phyloP scores from a whole-genome alignment of 2,329 filamentous ascomycete genomes.

The Ascocoryne sarcoides region DNA sequence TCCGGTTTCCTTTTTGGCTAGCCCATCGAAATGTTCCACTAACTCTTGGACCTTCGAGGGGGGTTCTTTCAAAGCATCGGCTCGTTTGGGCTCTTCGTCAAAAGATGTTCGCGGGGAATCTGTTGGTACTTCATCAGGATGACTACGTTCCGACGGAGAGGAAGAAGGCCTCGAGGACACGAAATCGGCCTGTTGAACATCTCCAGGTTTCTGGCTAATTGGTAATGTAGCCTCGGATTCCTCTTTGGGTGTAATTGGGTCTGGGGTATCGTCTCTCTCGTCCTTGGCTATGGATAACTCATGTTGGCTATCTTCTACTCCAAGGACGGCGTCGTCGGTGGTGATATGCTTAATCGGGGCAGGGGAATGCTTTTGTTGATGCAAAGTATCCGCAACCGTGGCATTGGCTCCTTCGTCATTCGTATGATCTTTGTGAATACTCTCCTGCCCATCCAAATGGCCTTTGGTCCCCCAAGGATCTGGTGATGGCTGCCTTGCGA shows the following conservation, averaged over 20 bases:
- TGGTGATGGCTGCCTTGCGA: slow-evolving; percentile 19
- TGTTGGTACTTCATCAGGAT: slow-evolving; percentile 17
- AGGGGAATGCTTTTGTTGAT: neutral
- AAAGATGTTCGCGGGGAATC: slow-evolving; percentile 28
- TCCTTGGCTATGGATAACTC: neutral
- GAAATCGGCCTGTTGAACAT: slow-evolving; percentile 10
- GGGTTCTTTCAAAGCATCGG: slow-evolving; percentile 9
- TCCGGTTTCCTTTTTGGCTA: slow-evolving; percentile 11
- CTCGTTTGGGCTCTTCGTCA: slow-evolving; percentile 24
- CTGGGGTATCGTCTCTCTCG: neutral
- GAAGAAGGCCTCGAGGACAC: slow-evolving; percentile 22
- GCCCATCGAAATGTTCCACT: slow-evolving; percentile 23
- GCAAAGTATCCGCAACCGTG: too few relatives aligned
- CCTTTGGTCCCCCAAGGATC: slow-evolving; percentile 29
- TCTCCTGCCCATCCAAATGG: too few relatives aligned
- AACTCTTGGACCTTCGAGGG: slow-evolving; percentile 23
- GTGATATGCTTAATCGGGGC: neutral
- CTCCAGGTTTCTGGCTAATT: neutral
- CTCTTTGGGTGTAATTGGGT: neutral
- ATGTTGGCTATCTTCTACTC: too few relatives aligned
- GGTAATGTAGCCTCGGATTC: neutral
- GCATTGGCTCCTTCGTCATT: too few relatives aligned
- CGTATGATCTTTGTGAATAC: too few relatives aligned
- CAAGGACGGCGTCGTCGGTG: neutral
- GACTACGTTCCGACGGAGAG: slow-evolving; percentile 25